phyloP scores from a whole-genome alignment of 768 basidiomycete species.

The Phylloporus sp. region DNA sequence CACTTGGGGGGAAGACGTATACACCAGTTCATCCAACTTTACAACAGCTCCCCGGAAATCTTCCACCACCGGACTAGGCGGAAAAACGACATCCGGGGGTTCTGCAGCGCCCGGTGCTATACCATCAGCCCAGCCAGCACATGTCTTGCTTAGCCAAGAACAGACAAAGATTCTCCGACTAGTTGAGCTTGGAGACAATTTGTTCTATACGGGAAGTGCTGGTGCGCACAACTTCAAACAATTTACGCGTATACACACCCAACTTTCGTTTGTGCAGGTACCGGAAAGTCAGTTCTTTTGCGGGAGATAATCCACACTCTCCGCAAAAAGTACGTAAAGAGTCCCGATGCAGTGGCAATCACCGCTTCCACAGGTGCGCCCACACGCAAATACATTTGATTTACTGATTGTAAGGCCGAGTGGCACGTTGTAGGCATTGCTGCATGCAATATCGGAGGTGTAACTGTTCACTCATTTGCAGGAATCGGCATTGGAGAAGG shows the following conservation, averaged over 20 bases:
- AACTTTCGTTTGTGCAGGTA: slow-evolving; percentile 51
- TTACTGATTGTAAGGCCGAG: not conserved
- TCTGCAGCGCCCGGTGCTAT: slow-evolving; percentile 1
- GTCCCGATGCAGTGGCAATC: slow-evolving; percentile 77
- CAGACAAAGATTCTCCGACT: slow-evolving; percentile 81
- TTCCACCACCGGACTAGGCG: slow-evolving; percentile 10
- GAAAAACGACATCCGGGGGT: slow-evolving; percentile 5
- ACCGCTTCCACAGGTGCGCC: slow-evolving; percentile 86
- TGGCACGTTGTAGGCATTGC: slow-evolving; percentile 63
- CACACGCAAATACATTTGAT: not conserved
- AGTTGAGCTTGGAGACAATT: slow-evolving; percentile 65
- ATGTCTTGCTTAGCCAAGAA: slow-evolving; percentile 74
- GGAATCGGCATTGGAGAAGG: slow-evolving; percentile 86
- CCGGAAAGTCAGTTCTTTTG: slow-evolving; percentile 93
- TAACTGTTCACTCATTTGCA: slow-evolving; percentile 94
- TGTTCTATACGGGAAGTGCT: slow-evolving; percentile 98
- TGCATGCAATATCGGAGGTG: slow-evolving; percentile 95
- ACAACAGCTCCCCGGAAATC: slow-evolving; percentile 10
- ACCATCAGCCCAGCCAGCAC: slow-evolving; percentile 26
- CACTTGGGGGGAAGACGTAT: slow-evolving; percentile 41
- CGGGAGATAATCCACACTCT: slow-evolving; percentile 85
- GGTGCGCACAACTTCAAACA: slow-evolving; percentile 45
- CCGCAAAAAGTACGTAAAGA: slow-evolving; percentile 47
- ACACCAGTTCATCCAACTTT: slow-evolving; percentile 36
- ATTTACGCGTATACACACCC: slow-evolving; percentile 12